These are phyloP conservation scores for Quercus engelmannii DNA, from an alignment of 306 rosid species.

Conservation along the genomic window DNA sequence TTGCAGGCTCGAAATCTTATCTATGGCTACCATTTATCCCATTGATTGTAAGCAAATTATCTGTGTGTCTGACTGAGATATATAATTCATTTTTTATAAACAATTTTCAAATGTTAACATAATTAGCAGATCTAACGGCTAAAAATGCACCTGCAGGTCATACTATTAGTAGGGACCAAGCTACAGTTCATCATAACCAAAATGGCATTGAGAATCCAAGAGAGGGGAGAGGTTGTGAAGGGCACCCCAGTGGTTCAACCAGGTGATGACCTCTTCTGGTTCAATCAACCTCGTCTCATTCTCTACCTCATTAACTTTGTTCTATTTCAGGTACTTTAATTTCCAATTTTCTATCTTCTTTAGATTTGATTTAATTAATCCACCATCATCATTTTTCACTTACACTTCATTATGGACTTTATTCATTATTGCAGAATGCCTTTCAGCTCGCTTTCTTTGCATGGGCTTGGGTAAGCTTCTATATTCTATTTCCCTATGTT, in stretches of 20 bases:
- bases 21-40: conserved; percentile 84
- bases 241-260: conserved; percentile 79
- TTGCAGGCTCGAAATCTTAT: conserved; percentile 75
- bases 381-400: background rate
- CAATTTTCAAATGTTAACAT: background rate
- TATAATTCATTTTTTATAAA: background rate
- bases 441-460: conserved; percentile 83
- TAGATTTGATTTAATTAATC: background rate
- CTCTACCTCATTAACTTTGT: conserved; percentile 81
- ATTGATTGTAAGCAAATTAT: conserved; percentile 60
- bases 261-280: conserved; percentile 86
- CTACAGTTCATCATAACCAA: conserved; percentile 84
- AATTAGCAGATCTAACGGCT: background rate
- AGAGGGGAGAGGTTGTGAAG: conserved; percentile 77
- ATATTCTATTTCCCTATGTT: background rate
- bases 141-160: conserved; percentile 39
- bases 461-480: conserved; percentile 63
- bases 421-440: conserved; percentile 54
- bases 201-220: conserved; percentile 68
- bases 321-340: conserved; percentile 65
- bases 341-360: background rate
- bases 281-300: conserved; percentile 60
- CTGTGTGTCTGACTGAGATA: background rate
- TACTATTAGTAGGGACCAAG: conserved; percentile 77
- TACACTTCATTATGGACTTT: background rate